These are phyloP conservation scores for Cucurbita pepo DNA, from an alignment of 306 rosid species.

Conservation along the genomic window DNA sequence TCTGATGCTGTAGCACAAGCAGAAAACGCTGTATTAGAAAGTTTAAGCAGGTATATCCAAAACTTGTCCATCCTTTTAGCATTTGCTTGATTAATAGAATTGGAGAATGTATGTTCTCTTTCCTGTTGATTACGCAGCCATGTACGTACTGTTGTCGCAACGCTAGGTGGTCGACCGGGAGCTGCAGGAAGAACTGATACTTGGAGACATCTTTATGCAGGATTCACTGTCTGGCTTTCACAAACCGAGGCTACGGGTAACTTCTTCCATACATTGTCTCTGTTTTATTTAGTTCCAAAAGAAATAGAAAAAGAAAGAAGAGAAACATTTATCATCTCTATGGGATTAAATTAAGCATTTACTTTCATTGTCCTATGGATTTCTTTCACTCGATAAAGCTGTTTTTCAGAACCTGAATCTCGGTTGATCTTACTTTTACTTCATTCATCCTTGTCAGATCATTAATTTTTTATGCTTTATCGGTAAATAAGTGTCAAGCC, in stretches of 20 bases:
- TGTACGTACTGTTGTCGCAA: conserved; percentile 60
- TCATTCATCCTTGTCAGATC: too few species aligned
- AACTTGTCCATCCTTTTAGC: neutral
- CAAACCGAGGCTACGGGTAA: conserved; percentile 65
- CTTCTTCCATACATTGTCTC: neutral
- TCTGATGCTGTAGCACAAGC: conserved; percentile 56
- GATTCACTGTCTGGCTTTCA: conserved; percentile 83
- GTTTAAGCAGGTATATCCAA: conserved; percentile 66
- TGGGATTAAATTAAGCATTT: too few species aligned
- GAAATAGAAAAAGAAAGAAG: too few species aligned
- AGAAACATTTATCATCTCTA: too few species aligned
- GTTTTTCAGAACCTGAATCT: too few species aligned
- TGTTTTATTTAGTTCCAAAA: neutral
- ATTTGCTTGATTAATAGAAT: neutral
- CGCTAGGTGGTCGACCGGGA: conserved; percentile 65
- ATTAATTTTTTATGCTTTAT: too few species aligned
- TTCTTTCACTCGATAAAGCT: too few species aligned
- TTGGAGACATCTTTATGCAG: conserved; percentile 78
- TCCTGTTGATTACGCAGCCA: conserved; percentile 35
- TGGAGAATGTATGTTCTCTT: neutral
- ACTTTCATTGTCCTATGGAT: too few species aligned
- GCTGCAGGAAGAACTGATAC: conserved; percentile 46
- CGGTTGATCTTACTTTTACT: too few species aligned
- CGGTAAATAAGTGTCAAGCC: too few species aligned
- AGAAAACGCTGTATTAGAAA: conserved; percentile 64